Conservation (phyloP, 441 rosid genomes). For the Hypseocharis bilobata region DNA sequence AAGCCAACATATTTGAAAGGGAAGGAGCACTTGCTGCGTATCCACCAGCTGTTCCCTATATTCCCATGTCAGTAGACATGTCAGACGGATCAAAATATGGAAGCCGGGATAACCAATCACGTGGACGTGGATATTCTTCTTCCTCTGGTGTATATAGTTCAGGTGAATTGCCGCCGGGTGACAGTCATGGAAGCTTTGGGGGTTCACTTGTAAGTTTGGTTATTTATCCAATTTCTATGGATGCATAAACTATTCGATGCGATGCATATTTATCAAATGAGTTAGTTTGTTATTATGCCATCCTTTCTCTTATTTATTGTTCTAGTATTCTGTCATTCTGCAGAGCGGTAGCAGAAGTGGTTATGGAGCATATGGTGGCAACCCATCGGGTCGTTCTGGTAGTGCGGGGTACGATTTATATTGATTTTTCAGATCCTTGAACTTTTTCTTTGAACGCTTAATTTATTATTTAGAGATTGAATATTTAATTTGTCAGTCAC, state of each 20-base stretch:
- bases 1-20: constrained; percentile 80
- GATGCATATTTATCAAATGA: neutral
- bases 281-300: neutral
- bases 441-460: neutral
- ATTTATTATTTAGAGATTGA: neutral
- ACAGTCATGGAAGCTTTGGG: constrained; percentile 61
- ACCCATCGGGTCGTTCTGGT: constrained; percentile 69
- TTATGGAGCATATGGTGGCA: constrained; percentile 77
- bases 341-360: constrained; percentile 57
- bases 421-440: neutral
- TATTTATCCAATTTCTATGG: neutral
- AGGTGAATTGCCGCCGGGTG: constrained; percentile 47
- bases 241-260: neutral
- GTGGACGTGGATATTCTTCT: constrained; percentile 50
- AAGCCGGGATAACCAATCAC: constrained; percentile 66
- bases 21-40: constrained; percentile 67
- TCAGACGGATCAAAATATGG: constrained; percentile 38
- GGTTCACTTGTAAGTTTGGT: constrained; percentile 46
- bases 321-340: too few relatives aligned
- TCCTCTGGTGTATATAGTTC: constrained; percentile 63
- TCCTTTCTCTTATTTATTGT: neutral
- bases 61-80: constrained; percentile 57
- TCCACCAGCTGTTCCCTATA: constrained; percentile 75
- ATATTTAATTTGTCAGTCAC: constrained; percentile 4
- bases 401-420: constrained; percentile 58